Base-by-base conservation (phyloP, 2,329 filamentous ascomycete species). In the Beauveria asiatica region DNA sequence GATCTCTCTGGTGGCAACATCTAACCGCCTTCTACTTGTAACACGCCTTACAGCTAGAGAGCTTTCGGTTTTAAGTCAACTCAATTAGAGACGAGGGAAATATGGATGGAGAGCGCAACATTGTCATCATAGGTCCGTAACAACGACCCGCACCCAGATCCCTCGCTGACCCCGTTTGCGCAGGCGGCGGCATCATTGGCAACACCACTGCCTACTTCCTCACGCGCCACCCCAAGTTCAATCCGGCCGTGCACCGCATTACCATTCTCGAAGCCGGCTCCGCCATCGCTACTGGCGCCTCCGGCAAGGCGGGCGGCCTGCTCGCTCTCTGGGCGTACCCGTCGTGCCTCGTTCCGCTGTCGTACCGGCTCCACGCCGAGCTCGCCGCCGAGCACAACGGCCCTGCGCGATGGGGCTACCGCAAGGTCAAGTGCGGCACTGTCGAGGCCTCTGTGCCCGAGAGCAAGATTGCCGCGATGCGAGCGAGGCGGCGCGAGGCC, bases 281-380 rank as follows among this genome's bases (percentile, higher is more conserved):
- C 21, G 81, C 86, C 49, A 87, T 97, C 64, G 94, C 94, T 7
- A 85, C 90, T n/a, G 93, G 90, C 25, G 93, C 94, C 42, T 96
- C 92, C 9, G 94, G 94, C 45, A 97, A 97, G 75, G 93, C 94
- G 0, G 94, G 94, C 17, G 94, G 94, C 1, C 80, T 99, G 5
- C 81, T 99, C 23, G 94, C 87, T 1, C 78, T 92, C 17, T 97
- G 93, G 92, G 94, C 93, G 1, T 97, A 96, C 69, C 94, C 94
- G 0, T 79, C 78, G 61, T 87, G 83, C 67, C 84, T 97, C 44
- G 93, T 97, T 0, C 90, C 90, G 0, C 78, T 97, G 46, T 95
- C 90, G 61, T 97, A 92, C 74, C 82, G 81, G 52, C 79, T 97
- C 17, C 94, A 97, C 69, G 83, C 84, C 39, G 85, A 96, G 68